Percentiles rank a stretch among this genome's conserved stretches.
phyloP scores from a whole-genome alignment of 768 basidiomycete genomes.

The Collybiopsis confluens region DNA sequence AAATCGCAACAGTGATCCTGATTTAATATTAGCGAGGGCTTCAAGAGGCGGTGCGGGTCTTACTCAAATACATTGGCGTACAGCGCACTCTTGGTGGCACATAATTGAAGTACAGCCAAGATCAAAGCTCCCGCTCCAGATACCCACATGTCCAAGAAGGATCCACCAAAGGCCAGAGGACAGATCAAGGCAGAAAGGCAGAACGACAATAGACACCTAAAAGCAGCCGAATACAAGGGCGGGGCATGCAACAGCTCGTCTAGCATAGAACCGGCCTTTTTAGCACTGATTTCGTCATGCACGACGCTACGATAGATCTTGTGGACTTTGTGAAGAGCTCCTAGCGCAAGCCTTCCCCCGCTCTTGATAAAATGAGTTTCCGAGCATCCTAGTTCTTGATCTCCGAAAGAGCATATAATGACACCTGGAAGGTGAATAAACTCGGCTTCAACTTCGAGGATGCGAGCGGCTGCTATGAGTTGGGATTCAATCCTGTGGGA shows the following conservation, averaged over 20 bases:
- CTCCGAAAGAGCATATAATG: constrained; percentile 86
- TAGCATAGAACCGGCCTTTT: constrained; percentile 62
- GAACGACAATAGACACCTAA: constrained; percentile 68
- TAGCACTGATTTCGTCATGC: constrained; percentile 88
- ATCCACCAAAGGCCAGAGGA: constrained; percentile 81
- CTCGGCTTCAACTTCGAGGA: constrained; percentile 88
- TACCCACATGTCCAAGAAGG: constrained; percentile 83
- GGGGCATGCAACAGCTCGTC: constrained; percentile 57
- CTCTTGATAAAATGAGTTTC: constrained; percentile 89
- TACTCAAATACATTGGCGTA: constrained; percentile 94
- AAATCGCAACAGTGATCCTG: constrained; percentile 78
- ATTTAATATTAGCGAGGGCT: constrained; percentile 9
- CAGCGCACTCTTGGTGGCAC: constrained; percentile 68
- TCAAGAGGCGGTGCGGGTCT: constrained; percentile 22
- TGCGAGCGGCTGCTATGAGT: constrained; percentile 80
- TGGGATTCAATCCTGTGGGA: constrained; percentile 94
- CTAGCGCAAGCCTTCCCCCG: constrained; percentile 72
- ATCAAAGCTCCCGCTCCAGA: constrained; percentile 65
- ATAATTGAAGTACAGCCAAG: constrained; percentile 67
- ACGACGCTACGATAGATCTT: constrained; percentile 81
- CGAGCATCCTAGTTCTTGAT: constrained; percentile 83
- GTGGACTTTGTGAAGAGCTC: constrained; percentile 82
- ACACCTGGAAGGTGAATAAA: constrained; percentile 82
- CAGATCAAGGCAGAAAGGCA: constrained; percentile 74
- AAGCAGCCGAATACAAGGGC: constrained; percentile 57